Evolutionary conservation across 768 basidiomycete genomes (phyloP), one percentile per base, ranked within the genome.

Genomic region (Pisolithus microcarpus): DNA sequence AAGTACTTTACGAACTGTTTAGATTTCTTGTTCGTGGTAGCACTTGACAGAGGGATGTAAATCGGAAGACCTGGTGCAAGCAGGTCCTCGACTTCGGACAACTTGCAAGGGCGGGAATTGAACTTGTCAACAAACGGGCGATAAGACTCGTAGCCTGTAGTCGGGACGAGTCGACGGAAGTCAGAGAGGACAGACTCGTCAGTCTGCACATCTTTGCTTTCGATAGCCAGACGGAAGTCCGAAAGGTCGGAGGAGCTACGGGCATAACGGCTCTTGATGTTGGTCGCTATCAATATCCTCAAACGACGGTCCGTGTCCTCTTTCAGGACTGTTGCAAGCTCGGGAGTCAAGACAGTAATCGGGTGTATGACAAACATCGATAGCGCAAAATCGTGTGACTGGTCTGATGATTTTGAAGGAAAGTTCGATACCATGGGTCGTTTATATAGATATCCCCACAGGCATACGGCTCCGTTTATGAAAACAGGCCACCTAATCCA

Each of bases 41-140:
- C 50, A 38, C 55, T 59, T 0, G 62, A 59, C 0, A 46, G 24
- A 5, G 59, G 59, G 30, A 64, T 39, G 26, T 56, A 63, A 39
- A 36, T 53, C n/a, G 62, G 62, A 13, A 63, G 23, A 0, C 61
- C 62, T 2, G 59, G 59, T 1, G 62, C 53, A 44, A 63, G 56
- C 55, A 63, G 50, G 46, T 61, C 52, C 39, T 51, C 51, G 49
- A 57, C 52, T n/a, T 63, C 61, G 16, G 36, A 21, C 19, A 44
- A 45, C n/a, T 26, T n/a, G 7, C 53, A 23, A 16, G 47, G 31
- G 38, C 15, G 51, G 10, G 31, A 26, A 39, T 50, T 47, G 19
- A 63, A 47, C 34, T 34, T 52, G 46, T 40, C 31, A 36, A 63
- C 3, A n/a, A 53, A 57, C 0, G 59, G 57, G 24, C 56, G 51